Base-by-base conservation (phyloP, 441 rosid genomes). In the Cnidoscolus chayamansa region DNA sequence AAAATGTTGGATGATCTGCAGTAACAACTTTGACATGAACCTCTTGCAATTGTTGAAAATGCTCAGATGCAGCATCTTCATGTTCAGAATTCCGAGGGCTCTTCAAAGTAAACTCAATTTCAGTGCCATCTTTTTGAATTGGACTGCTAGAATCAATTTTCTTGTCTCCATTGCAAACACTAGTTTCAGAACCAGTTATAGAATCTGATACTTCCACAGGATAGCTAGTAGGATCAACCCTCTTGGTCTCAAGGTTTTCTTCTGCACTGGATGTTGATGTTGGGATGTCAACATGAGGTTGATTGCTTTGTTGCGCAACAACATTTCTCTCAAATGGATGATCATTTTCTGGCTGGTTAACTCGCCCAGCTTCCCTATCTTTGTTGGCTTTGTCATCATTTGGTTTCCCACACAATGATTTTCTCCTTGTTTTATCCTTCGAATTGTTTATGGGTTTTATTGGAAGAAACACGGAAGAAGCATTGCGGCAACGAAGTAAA, bases 401-500 rank as follows among this genome's bases (percentile, higher is more conserved):
- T 79, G 74, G 72, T 79, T 78, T 86, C 32, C 81, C 78, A 62
- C 93, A 78, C 53, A 81, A 71, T 5, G 89, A 81, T 70, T 83
- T 89, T 85, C 85, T 86, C 67, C 85, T 77, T 40, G 88, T 55
- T 82, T 83, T 94, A 53, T 87, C 94, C 78, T 84, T 88, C 13
- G 86, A 72, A 76, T 81, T 85, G 81, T 76, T 84, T 65, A 81
- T 81, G 70, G 89, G 84, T 77, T 75, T 85, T 68, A 92, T 63
- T 1, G 96, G 99, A 78, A 94, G 97, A 82, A 84, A 94, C 20
- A 84, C 86, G 37, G 97, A 72, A 54, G 97, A 86, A 5, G 88
- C 73, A 75, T 84, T 83, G 61, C 71, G 84, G 80, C 97, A 94
- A 8, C 82, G 85, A 68, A 89, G 90, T 68, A 94, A 87, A 81